Base-by-base conservation (phyloP, 805 yeast species). In the Candida piceae region DNA sequence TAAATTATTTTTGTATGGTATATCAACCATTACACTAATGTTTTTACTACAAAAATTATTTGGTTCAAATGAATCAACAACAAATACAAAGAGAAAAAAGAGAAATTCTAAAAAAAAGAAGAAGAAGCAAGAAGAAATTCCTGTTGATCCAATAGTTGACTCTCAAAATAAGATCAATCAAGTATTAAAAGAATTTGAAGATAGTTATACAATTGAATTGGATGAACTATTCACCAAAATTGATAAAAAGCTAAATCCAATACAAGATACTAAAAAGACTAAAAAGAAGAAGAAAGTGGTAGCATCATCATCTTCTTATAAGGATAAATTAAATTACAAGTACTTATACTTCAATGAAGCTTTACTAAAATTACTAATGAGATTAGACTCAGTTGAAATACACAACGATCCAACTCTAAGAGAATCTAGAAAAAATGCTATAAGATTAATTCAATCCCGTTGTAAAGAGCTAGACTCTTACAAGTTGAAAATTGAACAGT, bases 341-440 rank as follows among this genome's bases (percentile, higher is more conserved):
- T 70, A 66, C 47, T 70, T 72, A 35, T 83, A 68, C 53, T 77
- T 67, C 55, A 81, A 78, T 49, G 94, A 84, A 56, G 72, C 72
- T 69, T 60, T 84, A 29, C 63, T 84, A 55, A 81, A 82, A 53
- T 68, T 80, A 44, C 58, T 83, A 46, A 69, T 84, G 68, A 74
- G 70, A 42, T 63, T 84, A 37, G 94, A 84, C 49, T 78, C 74
- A 3, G 66, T 84, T 24, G 60, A 58, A 5, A 65, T 64, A 8
- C 67, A 67, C 20, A 67, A 62, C 8, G 73, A 73, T 32, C 72
- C 62, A 1, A 61, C 64, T 1, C 62, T 84, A 45, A 74, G 84
- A 45, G 64, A 64, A 17, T 67, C 68, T 52, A 69, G 94, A 46
- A 82, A 77, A 52, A 68, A 65, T 35, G 70, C 72, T 8, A 78